Evolutionary conservation across 1,284 basidiomycete genomes (phyloP).

Genomic region (Agroathelia rolfsii): DNA sequence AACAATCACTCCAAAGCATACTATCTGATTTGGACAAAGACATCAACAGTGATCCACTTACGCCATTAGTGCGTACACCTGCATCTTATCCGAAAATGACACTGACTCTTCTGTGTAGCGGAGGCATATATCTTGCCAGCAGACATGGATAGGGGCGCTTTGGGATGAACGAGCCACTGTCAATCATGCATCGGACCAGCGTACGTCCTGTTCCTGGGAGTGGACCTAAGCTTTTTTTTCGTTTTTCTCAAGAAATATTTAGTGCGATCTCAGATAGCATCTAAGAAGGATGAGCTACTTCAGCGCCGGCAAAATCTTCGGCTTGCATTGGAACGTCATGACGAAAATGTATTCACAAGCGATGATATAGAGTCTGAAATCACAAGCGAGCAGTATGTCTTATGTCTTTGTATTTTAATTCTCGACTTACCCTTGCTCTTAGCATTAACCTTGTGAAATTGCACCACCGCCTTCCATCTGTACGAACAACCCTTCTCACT

Average conservation of each 20-base stretch:
- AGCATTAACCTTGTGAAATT: constrained; percentile 16
- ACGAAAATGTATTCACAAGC: constrained; percentile 27
- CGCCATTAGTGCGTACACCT: constrained; percentile 33
- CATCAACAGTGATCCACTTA: constrained; percentile 32
- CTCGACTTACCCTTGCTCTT: constrained; percentile 4
- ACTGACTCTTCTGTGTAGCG: constrained; percentile 7
- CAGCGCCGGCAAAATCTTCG: too few species aligned
- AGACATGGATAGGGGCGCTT: constrained; percentile 50
- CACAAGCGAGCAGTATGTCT: constrained; percentile 16
- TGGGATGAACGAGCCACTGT: constrained; percentile 36
- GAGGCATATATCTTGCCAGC: constrained; percentile 16
- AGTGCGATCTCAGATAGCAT: too few species aligned
- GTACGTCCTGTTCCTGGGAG: too few species aligned
- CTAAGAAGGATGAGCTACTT: too few species aligned
- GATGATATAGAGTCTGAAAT: constrained; percentile 24
- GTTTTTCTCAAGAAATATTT: too few species aligned
- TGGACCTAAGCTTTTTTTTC: too few species aligned
- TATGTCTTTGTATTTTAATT: constrained; percentile 7
- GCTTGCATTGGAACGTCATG: too few species aligned
- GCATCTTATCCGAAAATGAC: constrained; percentile 9
- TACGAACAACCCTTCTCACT: constrained; percentile 64
- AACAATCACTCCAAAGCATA: constrained; percentile 45
- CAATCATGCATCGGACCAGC: constrained; percentile 22
- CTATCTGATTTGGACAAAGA: constrained; percentile 43
- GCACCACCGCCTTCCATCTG: constrained; percentile 39